These are phyloP conservation scores for Solanum lycopersicoides DNA, from an alignment of 257 asterid genomes.

Conservation along the genomic window DNA sequence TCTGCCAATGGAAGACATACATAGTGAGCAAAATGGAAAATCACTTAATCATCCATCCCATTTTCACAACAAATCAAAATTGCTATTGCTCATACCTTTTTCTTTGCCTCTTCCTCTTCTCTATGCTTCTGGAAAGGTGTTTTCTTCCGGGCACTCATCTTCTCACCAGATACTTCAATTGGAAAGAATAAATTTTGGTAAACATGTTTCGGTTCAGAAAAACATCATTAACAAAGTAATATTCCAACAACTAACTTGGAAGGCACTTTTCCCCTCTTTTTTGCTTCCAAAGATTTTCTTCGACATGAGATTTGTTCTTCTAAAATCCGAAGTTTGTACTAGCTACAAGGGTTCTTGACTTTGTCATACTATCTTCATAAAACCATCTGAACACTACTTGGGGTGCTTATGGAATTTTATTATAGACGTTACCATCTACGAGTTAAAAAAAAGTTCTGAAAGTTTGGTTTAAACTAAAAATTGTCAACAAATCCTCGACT, in stretches of 20 bases:
- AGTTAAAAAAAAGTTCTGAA: background rate
- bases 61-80: background rate
- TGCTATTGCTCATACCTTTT: slow-evolving; percentile 32
- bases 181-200: background rate
- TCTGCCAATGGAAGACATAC: slow-evolving; percentile 23
- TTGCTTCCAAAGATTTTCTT: background rate
- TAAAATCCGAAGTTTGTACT: background rate
- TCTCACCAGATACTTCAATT: slow-evolving; percentile 12
- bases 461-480: background rate
- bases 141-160: slow-evolving; percentile 76
- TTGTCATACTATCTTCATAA: background rate
- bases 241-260: background rate
- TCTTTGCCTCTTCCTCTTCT: slow-evolving; percentile 90
- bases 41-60: background rate
- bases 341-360: background rate
- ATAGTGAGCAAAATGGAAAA: background rate
- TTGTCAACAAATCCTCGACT: background rate
- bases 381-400: background rate
- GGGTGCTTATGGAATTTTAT: background rate
- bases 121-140: slow-evolving; percentile 93
- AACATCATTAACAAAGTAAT: background rate
- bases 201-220: background rate
- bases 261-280: background rate
- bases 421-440: background rate
- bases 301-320: background rate